Conservation (phyloP, 495 filamentous ascomycete genomes). For the Neurospora sp. region DNA sequence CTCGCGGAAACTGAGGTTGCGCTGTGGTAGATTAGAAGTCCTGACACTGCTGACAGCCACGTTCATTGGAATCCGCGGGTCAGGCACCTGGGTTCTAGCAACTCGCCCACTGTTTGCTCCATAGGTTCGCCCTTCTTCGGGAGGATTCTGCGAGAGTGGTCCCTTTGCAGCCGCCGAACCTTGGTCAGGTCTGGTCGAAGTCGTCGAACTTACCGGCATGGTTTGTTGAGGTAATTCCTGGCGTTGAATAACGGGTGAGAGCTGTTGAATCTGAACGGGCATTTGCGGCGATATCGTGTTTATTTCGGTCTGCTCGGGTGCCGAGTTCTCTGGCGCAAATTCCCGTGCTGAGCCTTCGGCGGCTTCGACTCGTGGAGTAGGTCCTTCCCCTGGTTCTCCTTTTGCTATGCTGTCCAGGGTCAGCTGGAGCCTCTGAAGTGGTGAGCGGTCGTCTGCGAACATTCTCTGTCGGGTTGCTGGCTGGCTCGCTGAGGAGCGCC, state of each 20-base stretch:
- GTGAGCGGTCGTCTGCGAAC: slow-evolving; percentile 72
- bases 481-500: slow-evolving; percentile 11
- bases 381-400: slow-evolving; percentile 64
- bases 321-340: slow-evolving; percentile 21
- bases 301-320: slow-evolving; percentile 7
- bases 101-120: slow-evolving; percentile 14
- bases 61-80: slow-evolving; percentile 17
- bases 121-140: slow-evolving; percentile 24
- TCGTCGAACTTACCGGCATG: slow-evolving; percentile 6
- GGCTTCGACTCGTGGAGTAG: slow-evolving; percentile 57
- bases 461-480: slow-evolving; percentile 29
- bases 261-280: slow-evolving; percentile 11
- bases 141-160: slow-evolving; percentile 27
- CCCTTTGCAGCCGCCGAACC: slow-evolving; percentile 10
- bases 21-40: slow-evolving; percentile 27
- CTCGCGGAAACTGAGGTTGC: slow-evolving; percentile 42
- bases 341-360: slow-evolving; percentile 51
- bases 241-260: slow-evolving; percentile 4
- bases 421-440: slow-evolving; percentile 82
- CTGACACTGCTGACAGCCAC: slow-evolving; percentile 12
- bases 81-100: slow-evolving; percentile 17
- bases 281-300: slow-evolving; percentile 13
- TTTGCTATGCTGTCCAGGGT: slow-evolving; percentile 78
- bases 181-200: slow-evolving; percentile 11
- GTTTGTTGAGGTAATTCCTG: background rate